phyloP scores from a whole-genome alignment of 192 early-diverging fungal species.

The Entrophospora sp. region DNA sequence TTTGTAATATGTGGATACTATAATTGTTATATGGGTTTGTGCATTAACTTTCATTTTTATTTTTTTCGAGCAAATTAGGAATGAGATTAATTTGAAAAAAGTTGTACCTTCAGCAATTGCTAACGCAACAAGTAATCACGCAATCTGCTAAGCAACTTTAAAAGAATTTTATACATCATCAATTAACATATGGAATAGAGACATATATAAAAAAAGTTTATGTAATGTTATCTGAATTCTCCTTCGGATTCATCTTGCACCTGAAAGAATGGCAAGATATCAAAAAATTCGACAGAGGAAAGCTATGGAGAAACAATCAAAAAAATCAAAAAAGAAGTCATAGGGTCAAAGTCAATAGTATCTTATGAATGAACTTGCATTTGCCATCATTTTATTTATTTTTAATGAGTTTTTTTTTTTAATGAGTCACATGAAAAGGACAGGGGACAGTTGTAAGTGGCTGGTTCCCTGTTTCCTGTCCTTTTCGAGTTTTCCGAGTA shows the following conservation, averaged over 20 bases:
- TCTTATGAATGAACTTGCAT: not conserved
- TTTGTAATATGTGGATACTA: too few species aligned
- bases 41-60: too few species aligned
- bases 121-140: not conserved
- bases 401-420: too few species aligned
- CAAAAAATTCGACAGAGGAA: not conserved
- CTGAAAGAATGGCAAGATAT: not conserved
- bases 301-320: not conserved
- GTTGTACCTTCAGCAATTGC: not conserved
- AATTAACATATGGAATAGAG: not conserved
- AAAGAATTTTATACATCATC: not conserved
- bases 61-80: not conserved
- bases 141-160: not conserved
- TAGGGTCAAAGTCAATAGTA: not conserved
- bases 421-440: too few species aligned
- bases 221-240: not conserved
- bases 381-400: not conserved
- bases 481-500: too few species aligned
- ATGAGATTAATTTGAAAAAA: conserved; percentile 3
- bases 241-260: not conserved
- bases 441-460: too few species aligned
- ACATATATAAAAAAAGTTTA: not conserved
- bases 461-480: too few species aligned
- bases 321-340: not conserved
- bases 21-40: too few species aligned